A percentile compares a stretch with the other conserved stretches of the same genome.
phyloP scores from a whole-genome alignment of 2,329 filamentous ascomycete genomes.

The Monilinia vaccinii-corymbosi region DNA sequence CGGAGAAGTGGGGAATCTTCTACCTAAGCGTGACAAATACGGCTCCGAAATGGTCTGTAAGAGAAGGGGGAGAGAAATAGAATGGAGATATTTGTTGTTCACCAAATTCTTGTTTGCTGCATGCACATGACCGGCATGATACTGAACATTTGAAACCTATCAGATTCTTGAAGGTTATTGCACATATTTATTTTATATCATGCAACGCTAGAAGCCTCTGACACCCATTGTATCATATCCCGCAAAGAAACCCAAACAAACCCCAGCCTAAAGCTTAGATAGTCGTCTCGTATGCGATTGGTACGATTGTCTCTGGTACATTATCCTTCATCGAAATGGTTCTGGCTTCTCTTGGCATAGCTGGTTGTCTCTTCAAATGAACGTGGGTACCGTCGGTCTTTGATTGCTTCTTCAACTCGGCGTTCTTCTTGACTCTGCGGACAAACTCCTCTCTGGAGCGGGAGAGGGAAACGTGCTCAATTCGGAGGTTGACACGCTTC shows the following conservation, averaged over 20 bases:
- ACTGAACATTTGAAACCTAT: constrained; percentile 9
- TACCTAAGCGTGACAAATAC: constrained; percentile 26
- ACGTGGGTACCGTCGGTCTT: constrained; percentile 82
- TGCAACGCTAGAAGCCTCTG: constrained; percentile 27
- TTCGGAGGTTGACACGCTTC: constrained; percentile 98
- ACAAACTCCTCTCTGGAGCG: constrained; percentile 96
- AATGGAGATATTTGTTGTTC: neutral
- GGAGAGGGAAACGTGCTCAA: constrained; percentile 94
- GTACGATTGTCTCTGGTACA: constrained; percentile 82
- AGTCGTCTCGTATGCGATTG: constrained; percentile 94
- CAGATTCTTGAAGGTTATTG: constrained; percentile 27
- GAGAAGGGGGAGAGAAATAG: neutral
- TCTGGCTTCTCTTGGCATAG: constrained; percentile 68
- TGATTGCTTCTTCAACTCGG: constrained; percentile 82
- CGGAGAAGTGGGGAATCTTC: constrained; percentile 22
- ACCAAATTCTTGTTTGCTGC: neutral
- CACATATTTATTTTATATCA: constrained; percentile 26
- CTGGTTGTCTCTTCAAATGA: constrained; percentile 86
- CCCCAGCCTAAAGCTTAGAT: constrained; percentile 52
- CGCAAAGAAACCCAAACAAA: constrained; percentile 29
- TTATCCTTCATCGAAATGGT: constrained; percentile 74
- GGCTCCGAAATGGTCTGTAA: constrained; percentile 12
- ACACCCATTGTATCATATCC: constrained; percentile 23
- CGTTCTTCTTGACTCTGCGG: constrained; percentile 92
- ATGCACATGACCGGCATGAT: neutral